phyloP scores from a whole-genome alignment of 1,284 basidiomycete species.

The Cutaneotrichosporon curvatum region DNA sequence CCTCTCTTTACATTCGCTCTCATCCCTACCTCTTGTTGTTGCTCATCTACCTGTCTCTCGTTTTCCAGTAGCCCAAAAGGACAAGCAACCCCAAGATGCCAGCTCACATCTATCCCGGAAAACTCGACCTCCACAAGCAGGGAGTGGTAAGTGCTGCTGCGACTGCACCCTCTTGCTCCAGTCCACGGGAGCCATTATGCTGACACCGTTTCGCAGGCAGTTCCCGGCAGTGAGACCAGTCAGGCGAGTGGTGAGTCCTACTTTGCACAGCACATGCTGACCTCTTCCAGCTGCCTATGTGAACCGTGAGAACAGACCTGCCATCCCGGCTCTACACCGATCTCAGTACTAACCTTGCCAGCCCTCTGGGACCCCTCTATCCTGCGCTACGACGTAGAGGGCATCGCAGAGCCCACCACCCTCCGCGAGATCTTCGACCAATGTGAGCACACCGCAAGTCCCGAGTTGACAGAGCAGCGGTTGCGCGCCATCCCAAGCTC shows the following conservation, averaged over 20 bases:
- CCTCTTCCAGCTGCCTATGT: neutral
- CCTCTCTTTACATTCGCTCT: neutral
- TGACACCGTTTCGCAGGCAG: conserved; percentile 18
- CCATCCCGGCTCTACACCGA: neutral
- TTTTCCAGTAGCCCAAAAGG: too few relatives aligned
- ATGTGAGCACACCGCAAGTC: conserved; percentile 22
- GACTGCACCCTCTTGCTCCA: neutral
- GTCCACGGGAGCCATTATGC: too few relatives aligned
- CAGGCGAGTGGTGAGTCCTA: conserved; percentile 27
- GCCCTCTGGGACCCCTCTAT: conserved; percentile 5
- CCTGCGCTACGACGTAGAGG: conserved; percentile 5
- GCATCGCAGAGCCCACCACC: conserved; percentile 25
- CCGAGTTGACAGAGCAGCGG: conserved; percentile 22
- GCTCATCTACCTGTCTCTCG: too few relatives aligned
- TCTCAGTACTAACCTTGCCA: neutral
- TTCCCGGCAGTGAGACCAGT: conserved; percentile 27
- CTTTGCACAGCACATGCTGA: neutral
- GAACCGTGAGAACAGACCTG: conserved; percentile 1
- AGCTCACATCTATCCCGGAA: conserved; percentile 20
- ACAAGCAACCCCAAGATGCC: too few relatives aligned
- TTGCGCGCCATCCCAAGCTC: conserved; percentile 30
- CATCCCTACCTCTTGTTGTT: neutral
- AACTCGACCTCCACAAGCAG: conserved; percentile 29
- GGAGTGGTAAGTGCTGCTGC: conserved; percentile 26
- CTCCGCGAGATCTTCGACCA: conserved; percentile 43